phyloP scores from a whole-genome alignment of 2,329 filamentous ascomycete genomes.

The Verticillium nubilum region DNA sequence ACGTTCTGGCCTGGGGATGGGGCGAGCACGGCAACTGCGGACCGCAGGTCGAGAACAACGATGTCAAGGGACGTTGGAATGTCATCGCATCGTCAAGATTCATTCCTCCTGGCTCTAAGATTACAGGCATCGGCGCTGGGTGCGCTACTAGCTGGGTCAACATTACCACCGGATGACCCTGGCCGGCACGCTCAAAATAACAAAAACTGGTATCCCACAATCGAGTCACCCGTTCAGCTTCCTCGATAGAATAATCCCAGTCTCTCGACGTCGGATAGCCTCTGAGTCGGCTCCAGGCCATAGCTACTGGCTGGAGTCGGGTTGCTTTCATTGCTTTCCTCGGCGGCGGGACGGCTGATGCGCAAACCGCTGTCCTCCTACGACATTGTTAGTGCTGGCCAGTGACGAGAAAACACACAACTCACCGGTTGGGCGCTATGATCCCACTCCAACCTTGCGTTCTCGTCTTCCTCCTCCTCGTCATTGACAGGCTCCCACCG shows the following conservation, averaged over 20 bases:
- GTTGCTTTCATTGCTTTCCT: constrained; percentile 17
- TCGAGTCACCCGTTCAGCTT: constrained; percentile 20
- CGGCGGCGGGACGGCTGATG: constrained; percentile 30
- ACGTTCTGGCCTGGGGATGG: constrained; percentile 88
- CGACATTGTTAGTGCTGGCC: constrained; percentile 19
- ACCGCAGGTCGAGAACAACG: constrained; percentile 53
- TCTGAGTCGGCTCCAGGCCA: constrained; percentile 65
- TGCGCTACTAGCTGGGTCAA: constrained; percentile 85
- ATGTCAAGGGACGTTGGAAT: constrained; percentile 67
- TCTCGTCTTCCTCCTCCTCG: constrained; percentile 56
- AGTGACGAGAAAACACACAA: constrained; percentile 7
- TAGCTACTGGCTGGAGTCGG: constrained; percentile 16
- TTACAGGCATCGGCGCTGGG: constrained; percentile 68
- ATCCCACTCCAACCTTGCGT: constrained; percentile 70
- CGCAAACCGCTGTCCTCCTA: constrained; percentile 39
- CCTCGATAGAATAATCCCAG: constrained; percentile 31
- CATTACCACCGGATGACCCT: constrained; percentile 26
- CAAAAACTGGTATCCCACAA: constrained; percentile 22
- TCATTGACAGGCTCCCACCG: constrained; percentile 66
- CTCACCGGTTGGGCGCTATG: constrained; percentile 58
- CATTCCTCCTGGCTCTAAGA: constrained; percentile 43
- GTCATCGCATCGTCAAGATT: constrained; percentile 55
- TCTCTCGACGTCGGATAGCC: constrained; percentile 59
- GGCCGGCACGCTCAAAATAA: not conserved
- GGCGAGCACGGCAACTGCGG: constrained; percentile 98